These are phyloP conservation scores for Leccinum uliginosum DNA, from an alignment of 768 basidiomycete genomes.

Conservation along the genomic window DNA sequence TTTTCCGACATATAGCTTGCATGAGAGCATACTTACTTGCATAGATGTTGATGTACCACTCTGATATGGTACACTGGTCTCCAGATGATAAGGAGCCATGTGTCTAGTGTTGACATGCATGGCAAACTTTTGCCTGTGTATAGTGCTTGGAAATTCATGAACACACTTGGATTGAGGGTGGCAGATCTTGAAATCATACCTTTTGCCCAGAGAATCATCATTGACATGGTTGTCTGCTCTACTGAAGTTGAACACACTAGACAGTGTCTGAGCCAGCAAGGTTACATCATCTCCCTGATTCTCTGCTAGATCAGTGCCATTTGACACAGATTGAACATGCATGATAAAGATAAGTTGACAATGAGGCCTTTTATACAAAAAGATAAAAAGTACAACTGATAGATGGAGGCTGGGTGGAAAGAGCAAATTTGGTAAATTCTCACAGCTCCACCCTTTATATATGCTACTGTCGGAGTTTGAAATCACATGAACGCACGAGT, in stretches of 20 bases:
- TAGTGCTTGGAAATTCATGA: not conserved
- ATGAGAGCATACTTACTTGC: slow-evolving; percentile 10
- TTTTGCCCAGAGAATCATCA: slow-evolving; percentile 2
- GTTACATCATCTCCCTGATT: not conserved
- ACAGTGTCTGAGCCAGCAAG: not conserved
- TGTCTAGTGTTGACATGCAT: slow-evolving; percentile 21
- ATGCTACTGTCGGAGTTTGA: slow-evolving; percentile 12
- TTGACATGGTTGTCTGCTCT: not conserved
- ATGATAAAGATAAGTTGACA: slow-evolving; percentile 2
- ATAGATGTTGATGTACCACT: not conserved
- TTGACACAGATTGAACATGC: not conserved
- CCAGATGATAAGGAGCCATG: not conserved
- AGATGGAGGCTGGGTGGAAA: slow-evolving; percentile 1
- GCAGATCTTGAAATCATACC: not conserved
- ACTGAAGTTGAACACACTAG: not conserved
- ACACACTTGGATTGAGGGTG: not conserved
- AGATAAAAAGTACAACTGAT: not conserved
- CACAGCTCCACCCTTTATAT: slow-evolving; percentile 10
- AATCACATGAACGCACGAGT: slow-evolving; percentile 1
- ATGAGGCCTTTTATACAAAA: not conserved
- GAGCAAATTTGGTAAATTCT: not conserved
- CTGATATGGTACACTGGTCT: not conserved
- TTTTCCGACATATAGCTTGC: too few relatives aligned
- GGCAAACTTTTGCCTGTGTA: slow-evolving; percentile 8
- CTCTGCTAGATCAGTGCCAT: not conserved